A percentile compares a stretch with the other conserved stretches of the same genome.
phyloP scores from a whole-genome alignment of 768 basidiomycete genomes.

The Trametes sanguinea region DNA sequence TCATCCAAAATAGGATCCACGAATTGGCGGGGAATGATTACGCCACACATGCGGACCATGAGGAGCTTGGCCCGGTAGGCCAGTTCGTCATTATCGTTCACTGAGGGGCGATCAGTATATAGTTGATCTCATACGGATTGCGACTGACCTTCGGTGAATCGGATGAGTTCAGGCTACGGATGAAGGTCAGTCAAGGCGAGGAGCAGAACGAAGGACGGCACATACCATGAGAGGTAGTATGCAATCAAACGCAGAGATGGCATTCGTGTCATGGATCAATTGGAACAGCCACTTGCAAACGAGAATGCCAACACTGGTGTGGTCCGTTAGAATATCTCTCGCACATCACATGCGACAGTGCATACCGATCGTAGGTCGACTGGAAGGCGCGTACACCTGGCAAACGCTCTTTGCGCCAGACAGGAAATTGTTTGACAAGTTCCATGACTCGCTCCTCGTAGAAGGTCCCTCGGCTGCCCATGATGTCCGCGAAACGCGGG shows the following conservation, averaged over 20 bases:
- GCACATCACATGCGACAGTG: not conserved
- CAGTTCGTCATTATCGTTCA: conserved; percentile 76
- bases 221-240: conserved; percentile 78
- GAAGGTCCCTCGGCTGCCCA: conserved; percentile 69
- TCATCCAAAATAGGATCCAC: conserved; percentile 68
- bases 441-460: conserved; percentile 59
- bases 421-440: conserved; percentile 62
- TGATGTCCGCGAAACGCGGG: conserved; percentile 65
- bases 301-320: conserved; percentile 57
- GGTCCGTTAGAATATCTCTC: too few species aligned
- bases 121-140: not conserved
- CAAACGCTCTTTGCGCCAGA: conserved; percentile 69
- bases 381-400: conserved; percentile 80
- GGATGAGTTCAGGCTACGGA: conserved; percentile 69
- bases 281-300: conserved; percentile 80
- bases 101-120: conserved; percentile 34
- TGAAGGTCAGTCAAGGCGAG: not conserved
- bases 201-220: conserved; percentile 16
- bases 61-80: conserved; percentile 64
- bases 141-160: conserved; percentile 66
- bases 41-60: conserved; percentile 82
- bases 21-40: conserved; percentile 72
- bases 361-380: conserved; percentile 80
- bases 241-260: conserved; percentile 76
- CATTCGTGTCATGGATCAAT: conserved; percentile 74